Percentiles rank a stretch among this genome's conserved stretches.
Conservation (phyloP, 306 rosid genomes). For the Cucurbita argyrosperma region DNA sequence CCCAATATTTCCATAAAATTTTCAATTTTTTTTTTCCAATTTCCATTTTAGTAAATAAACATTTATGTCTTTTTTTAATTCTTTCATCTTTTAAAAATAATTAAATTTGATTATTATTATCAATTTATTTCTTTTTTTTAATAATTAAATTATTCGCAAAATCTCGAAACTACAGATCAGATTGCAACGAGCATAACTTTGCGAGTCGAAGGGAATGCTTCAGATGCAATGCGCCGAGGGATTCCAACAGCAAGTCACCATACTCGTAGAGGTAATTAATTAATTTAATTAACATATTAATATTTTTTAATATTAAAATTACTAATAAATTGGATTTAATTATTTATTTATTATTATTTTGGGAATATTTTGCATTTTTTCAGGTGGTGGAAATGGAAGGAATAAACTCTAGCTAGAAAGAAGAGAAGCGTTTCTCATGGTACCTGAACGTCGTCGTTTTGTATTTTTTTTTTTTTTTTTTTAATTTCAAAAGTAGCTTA, state of each 20-base stretch:
- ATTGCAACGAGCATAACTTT: slow-evolving; percentile 86
- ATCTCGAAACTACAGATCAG: slow-evolving; percentile 27
- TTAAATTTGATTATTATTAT: not conserved
- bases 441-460: not conserved
- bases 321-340: not conserved
- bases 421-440: slow-evolving; percentile 1
- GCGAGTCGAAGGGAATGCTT: slow-evolving; percentile 74
- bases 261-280: slow-evolving; percentile 18
- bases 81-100: too few relatives aligned
- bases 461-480: not conserved
- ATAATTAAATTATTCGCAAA: not conserved
- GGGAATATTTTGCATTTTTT: not conserved
- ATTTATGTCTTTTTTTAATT: not conserved
- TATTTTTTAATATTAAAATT: not conserved
- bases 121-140: too few relatives aligned
- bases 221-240: slow-evolving; percentile 78
- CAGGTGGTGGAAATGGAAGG: slow-evolving; percentile 1
- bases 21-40: not conserved
- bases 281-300: not conserved
- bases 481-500: not conserved
- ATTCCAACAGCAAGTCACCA: slow-evolving; percentile 41
- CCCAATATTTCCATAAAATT: not conserved
- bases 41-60: not conserved
- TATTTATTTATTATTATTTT: not conserved
- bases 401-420: slow-evolving; percentile 2